These are phyloP conservation scores for Aureobasidium vineae DNA, from an alignment of 2,329 filamentous ascomycete species.

Conservation along the genomic window DNA sequence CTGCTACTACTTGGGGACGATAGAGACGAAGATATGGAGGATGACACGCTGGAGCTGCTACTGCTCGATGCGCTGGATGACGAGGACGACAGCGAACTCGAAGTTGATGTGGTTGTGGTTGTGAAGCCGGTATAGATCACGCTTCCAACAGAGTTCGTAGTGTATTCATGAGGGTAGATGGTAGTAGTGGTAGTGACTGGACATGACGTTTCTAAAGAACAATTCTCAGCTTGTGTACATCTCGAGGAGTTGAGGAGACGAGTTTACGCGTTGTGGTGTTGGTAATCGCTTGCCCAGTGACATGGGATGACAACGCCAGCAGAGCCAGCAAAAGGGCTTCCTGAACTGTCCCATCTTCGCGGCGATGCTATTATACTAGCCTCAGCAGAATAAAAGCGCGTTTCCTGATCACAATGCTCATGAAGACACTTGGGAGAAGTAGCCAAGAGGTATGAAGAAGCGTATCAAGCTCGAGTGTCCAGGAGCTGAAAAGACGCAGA, in stretches of 20 bases:
- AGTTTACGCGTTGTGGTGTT: background rate
- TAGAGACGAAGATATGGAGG: background rate
- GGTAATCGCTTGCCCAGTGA: background rate
- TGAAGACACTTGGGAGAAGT: background rate
- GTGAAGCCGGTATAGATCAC: conserved; percentile 8
- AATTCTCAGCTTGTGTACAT: background rate
- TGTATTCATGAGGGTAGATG: background rate
- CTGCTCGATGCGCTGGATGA: too few species aligned
- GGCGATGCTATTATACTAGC: too few species aligned
- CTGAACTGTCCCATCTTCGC: background rate
- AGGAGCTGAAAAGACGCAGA: too few species aligned
- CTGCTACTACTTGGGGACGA: background rate
- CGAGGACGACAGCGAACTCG: background rate
- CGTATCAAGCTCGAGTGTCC: background rate
- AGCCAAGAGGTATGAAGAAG: background rate
- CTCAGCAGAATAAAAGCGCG: background rate
- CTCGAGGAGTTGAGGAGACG: background rate
- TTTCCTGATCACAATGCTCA: background rate
- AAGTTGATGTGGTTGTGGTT: background rate
- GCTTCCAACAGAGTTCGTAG: background rate
- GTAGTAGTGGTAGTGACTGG: background rate
- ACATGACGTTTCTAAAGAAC: background rate
- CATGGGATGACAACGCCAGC: background rate
- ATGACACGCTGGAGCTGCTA: background rate
- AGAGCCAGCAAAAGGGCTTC: background rate